Base-by-base conservation (phyloP, 768 basidiomycete species). In the Tricholoma terreum region DNA sequence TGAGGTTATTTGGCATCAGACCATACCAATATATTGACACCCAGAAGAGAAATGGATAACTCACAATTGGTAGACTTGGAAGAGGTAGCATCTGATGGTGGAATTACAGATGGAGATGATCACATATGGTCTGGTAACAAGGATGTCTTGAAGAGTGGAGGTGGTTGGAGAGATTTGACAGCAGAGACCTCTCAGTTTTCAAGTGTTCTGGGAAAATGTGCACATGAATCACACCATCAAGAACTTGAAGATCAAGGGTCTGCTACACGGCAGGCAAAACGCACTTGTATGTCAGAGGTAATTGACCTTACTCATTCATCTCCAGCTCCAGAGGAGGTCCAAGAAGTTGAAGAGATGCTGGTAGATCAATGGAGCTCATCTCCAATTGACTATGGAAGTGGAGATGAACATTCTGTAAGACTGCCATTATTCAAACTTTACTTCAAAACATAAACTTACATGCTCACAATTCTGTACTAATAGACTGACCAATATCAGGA, bases 101-200 rank as follows among this genome's bases (percentile, higher is more conserved):
- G 52, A 38, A 53, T 53, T 8, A 53, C 52, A n/a, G 52, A 53
- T 22, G 12, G 34, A 6, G 33, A 53, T 19, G 52, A 53, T 21
- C 35, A 53, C 19, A 24, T n/a, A 35, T 53, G 19, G 52, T 33
- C 31, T 33, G 34, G 34, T 5, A 35, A 53, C 36, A 7, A 17
- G 17, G 38, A 53, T 30, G 14, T 53, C 1, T 19, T 53, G 35
- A 36, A 35, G 52, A n/a, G 52, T 12, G 34, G 52, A 36, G 52
- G 52, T 21, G 38, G 52, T 6, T 53, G 52, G 52, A 2, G 35
- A 14, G 17, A 34, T 34, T 42, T 53, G 14, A 15, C 35, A 19
- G n/a, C 15, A 38, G 31, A 33, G 31, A 5, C 10, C 10, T 33
- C 31, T 33, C 31, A 33, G 31, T 10, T 10, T 33, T 10, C 5